Base-by-base conservation (phyloP, 805 yeast genomes). In the Lipomyces japonicus region DNA sequence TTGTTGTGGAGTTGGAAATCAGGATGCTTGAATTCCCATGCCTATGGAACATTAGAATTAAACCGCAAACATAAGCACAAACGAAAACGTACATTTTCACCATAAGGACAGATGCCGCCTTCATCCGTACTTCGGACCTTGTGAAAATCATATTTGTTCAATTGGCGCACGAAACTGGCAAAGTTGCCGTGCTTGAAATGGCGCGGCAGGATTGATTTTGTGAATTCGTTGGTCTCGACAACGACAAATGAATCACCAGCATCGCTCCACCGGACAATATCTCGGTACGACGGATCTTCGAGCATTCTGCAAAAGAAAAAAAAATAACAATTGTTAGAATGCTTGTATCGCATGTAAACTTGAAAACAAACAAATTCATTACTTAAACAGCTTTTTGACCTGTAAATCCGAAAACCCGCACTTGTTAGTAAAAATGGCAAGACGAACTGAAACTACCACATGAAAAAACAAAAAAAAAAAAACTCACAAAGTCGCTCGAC, bases 21-120 rank as follows among this genome's bases (percentile, higher is more conserved):
- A 0, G 96, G 95, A 67, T 93, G 97, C 64, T 82, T 81, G 71
- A 93, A 91, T 66, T 91, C 97, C 97, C 97, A 91, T 19, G 90
- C 81, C 66, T 83, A 22, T 21, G 14, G 46, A 6, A 22, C n/a
- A 32, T 4, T 9, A 18, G 30, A 4, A 9, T n/a, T n/a, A n/a
- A n/a, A n/a, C n/a, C n/a, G n/a, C n/a, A n/a, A n/a, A n/a, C n/a
- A n/a, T n/a, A n/a, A n/a, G n/a, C n/a, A n/a, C 16, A 4, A 18
- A 36, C 32, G 21, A 21, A 28, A 21, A 53, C 59, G 21, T 39
- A 59, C 61, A 14, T 57, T 80, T 49, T 82, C 88, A 35, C 89
- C 86, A 61, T 81, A 81, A 51, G 80, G 79, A 25, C 70, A 68
- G 42, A 64, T 64, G 44, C 71, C 76, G 60, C 76, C 77, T 53